phyloP scores from a whole-genome alignment of 2,329 filamentous ascomycete genomes.

The Hymenoscyphus salicellus region DNA sequence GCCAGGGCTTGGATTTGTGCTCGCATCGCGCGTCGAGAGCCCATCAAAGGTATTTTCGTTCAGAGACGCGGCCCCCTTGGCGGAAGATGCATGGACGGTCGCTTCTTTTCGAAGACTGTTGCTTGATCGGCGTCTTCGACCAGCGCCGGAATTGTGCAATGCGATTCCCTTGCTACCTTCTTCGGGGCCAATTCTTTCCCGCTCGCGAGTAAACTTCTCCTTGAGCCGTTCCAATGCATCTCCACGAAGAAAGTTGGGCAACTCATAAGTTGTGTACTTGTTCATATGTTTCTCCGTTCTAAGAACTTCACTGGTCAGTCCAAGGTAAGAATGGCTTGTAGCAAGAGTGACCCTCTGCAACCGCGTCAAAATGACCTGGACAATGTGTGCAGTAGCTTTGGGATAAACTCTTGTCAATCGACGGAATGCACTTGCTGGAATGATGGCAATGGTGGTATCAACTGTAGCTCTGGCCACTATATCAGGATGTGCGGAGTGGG shows the following conservation, averaged over 20 bases:
- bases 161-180: conserved; percentile 91
- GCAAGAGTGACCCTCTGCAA: conserved; percentile 92
- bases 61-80: conserved; percentile 21
- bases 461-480: conserved; percentile 94
- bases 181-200: conserved; percentile 75
- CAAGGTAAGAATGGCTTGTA: conserved; percentile 91
- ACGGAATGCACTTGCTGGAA: conserved; percentile 92
- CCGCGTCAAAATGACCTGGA: conserved; percentile 92
- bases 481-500: conserved; percentile 87
- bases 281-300: conserved; percentile 93
- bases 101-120: conserved; percentile 77
- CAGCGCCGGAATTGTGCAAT: conserved; percentile 73
- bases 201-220: conserved; percentile 84
- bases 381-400: conserved; percentile 93
- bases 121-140: conserved; percentile 68
- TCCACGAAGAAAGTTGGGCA: conserved; percentile 87
- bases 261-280: conserved; percentile 83
- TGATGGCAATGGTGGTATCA: conserved; percentile 97
- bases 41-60: conserved; percentile 34
- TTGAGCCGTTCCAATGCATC: conserved; percentile 80
- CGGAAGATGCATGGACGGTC: conserved; percentile 58
- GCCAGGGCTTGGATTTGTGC: conserved; percentile 60
- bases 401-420: conserved; percentile 91
- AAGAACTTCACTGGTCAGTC: conserved; percentile 84
- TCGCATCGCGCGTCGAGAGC: conserved; percentile 35